These are phyloP conservation scores for Epichloe amarillans DNA, from an alignment of 2,329 filamentous ascomycete species.

Conservation along the genomic window DNA sequence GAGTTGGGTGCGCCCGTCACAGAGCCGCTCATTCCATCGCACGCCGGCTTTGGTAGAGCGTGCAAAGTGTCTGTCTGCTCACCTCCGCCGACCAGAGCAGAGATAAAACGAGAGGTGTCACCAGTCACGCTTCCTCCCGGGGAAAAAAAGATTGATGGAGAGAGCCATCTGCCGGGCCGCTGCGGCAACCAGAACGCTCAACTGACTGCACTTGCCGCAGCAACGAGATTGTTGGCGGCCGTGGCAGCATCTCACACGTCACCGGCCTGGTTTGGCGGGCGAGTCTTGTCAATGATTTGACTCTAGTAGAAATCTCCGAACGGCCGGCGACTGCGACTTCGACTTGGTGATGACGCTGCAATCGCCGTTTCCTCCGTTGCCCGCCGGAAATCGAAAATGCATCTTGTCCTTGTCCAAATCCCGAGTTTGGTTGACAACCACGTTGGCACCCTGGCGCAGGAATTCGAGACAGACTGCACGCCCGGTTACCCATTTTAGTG, in stretches of 20 bases:
- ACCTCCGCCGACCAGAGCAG: conserved; percentile 64
- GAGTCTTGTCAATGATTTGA: conserved; percentile 31
- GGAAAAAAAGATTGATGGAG: conserved; percentile 34
- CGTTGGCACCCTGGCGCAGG: conserved; percentile 61
- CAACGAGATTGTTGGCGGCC: too few relatives aligned
- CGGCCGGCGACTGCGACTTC: too few relatives aligned
- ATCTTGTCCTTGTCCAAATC: conserved; percentile 28
- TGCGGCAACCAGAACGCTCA: too few relatives aligned
- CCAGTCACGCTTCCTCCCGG: conserved; percentile 70
- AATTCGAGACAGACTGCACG: conserved; percentile 73
- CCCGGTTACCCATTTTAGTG: conserved; percentile 57
- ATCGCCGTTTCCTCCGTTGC: conserved; percentile 8
- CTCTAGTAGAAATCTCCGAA: too few relatives aligned
- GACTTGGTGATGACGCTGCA: conserved; percentile 15
- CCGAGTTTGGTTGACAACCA: conserved; percentile 76
- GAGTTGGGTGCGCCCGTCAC: too few relatives aligned
- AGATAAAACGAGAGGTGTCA: conserved; percentile 57
- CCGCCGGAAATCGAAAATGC: conserved; percentile 14
- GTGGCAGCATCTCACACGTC: conserved; percentile 57
- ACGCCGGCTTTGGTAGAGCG: too few relatives aligned
- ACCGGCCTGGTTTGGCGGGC: conserved; percentile 58
- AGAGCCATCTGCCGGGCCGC: too few relatives aligned
- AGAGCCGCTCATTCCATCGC: too few relatives aligned
- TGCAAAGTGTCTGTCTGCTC: conserved; percentile 35
- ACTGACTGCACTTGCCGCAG: too few relatives aligned